Evolutionary conservation across 139 green algal species (phyloP).

Genomic region (Micromonas pusilla): DNA sequence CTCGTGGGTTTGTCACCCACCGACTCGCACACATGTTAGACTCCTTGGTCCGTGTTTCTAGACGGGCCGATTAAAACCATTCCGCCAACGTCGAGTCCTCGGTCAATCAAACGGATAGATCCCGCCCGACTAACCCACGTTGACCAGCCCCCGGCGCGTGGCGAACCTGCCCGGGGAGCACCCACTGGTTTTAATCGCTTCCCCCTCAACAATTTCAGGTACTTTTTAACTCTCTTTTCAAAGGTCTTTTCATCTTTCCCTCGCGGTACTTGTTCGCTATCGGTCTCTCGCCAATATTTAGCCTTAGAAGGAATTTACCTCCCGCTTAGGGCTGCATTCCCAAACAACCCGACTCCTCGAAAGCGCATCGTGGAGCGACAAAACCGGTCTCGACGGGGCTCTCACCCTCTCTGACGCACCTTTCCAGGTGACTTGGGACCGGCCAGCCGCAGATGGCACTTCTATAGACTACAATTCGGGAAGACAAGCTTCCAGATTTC

Average conservation of each 20-base stretch:
- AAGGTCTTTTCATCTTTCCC: constrained; percentile 96
- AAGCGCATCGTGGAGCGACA: constrained; percentile 59
- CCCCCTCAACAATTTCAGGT: constrained; percentile 89
- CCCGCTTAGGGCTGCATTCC: constrained; percentile 84
- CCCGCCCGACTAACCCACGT: constrained; percentile 63
- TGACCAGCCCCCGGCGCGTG: constrained; percentile 61
- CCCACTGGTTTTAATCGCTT: constrained; percentile 67
- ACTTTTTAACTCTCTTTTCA: constrained; percentile 96
- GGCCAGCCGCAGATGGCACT: constrained; percentile 52
- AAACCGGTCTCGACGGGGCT: constrained; percentile 63
- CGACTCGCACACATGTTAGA: constrained; percentile 87
- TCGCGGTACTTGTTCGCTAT: constrained; percentile 95
- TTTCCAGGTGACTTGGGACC: constrained; percentile 69
- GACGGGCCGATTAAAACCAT: constrained; percentile 72
- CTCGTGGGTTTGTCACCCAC: constrained; percentile 82
- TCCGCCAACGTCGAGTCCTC: constrained; percentile 78
- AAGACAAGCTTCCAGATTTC: constrained; percentile 65
- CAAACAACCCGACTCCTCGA: constrained; percentile 83
- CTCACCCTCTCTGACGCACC: constrained; percentile 74
- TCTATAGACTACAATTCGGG: constrained; percentile 86
- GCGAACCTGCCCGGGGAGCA: constrained; percentile 42
- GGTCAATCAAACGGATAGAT: constrained; percentile 56
- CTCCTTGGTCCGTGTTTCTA: constrained; percentile 97
- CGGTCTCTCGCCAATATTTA: constrained; percentile 87
- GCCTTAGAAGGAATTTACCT: constrained; percentile 90